A percentile compares a stretch with the other conserved stretches of the same genome.
Conservation (phyloP, 805 yeast species). For the Wickerhamiella kurtzmanii region DNA sequence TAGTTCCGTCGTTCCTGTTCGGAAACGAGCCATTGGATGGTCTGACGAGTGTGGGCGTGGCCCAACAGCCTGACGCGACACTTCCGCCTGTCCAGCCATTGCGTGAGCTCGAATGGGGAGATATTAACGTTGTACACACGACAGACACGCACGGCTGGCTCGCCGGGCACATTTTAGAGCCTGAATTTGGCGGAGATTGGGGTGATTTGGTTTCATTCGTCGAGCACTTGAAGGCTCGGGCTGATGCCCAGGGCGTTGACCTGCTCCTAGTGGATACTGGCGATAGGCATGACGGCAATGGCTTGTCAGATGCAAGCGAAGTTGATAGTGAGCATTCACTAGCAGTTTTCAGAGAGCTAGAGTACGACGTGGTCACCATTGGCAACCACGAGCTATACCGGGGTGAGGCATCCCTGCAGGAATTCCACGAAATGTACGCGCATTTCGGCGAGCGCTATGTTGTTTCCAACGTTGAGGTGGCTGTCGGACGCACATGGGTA, state of each 20-base stretch:
- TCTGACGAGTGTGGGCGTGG: neutral
- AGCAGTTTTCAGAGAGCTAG: slow-evolving; percentile 43
- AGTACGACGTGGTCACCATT: slow-evolving; percentile 65
- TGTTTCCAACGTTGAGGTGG: slow-evolving; percentile 27
- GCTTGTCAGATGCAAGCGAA: slow-evolving; percentile 53
- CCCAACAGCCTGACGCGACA: slow-evolving; percentile 1
- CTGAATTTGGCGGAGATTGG: slow-evolving; percentile 53
- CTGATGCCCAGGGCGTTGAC: slow-evolving; percentile 40
- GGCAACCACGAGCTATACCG: slow-evolving; percentile 85
- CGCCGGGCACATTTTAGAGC: slow-evolving; percentile 74
- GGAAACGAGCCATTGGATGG: neutral
- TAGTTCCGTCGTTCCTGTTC: neutral
- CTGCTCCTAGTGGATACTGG: slow-evolving; percentile 71
- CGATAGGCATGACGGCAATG: slow-evolving; percentile 89
- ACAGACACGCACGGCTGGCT: slow-evolving; percentile 97
- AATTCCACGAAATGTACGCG: slow-evolving; percentile 39
- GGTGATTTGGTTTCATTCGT: slow-evolving; percentile 77
- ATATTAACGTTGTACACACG: slow-evolving; percentile 76
- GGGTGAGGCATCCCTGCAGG: slow-evolving; percentile 48
- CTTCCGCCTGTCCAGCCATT: slow-evolving; percentile 13
- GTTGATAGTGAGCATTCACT: slow-evolving; percentile 55
- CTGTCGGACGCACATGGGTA: slow-evolving; percentile 28
- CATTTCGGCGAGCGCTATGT: slow-evolving; percentile 49
- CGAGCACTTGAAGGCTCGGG: slow-evolving; percentile 33
- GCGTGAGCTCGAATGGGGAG: slow-evolving; percentile 52